Evolutionary conservation across 257 asterid genomes (phyloP).

Genomic region (Solanum paucissectum): DNA sequence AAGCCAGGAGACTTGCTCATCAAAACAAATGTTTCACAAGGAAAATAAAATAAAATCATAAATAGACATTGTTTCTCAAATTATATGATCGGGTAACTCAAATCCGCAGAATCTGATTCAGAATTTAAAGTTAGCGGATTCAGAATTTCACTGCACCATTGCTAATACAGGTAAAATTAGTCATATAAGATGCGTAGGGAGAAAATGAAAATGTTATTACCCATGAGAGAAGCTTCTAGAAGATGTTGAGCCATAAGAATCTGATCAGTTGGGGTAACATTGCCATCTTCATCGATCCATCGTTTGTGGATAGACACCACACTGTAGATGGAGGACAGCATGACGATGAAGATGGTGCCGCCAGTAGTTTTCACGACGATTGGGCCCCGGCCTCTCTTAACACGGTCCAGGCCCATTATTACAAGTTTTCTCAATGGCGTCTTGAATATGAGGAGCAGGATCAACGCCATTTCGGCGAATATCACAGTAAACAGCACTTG

Average conservation of each 20-base stretch:
- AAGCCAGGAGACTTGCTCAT: neutral
- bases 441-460: slow-evolving; percentile 67
- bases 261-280: slow-evolving; percentile 76
- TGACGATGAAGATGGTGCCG: slow-evolving; percentile 44
- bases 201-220: slow-evolving; percentile 18
- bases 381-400: slow-evolving; percentile 79
- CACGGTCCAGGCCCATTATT: slow-evolving; percentile 62
- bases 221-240: slow-evolving; percentile 91
- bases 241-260: slow-evolving; percentile 51
- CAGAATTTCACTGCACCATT: neutral
- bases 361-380: slow-evolving; percentile 52
- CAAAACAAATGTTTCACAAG: neutral
- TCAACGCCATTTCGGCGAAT: slow-evolving; percentile 63
- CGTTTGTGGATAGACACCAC: slow-evolving; percentile 47
- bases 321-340: slow-evolving; percentile 54
- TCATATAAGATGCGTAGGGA: neutral
- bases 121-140: neutral
- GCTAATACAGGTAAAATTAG: neutral
- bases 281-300: slow-evolving; percentile 61
- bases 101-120: neutral
- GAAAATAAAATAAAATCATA: neutral
- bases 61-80: neutral
- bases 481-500: slow-evolving; percentile 46
- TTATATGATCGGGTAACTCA: neutral
- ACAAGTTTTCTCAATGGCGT: slow-evolving; percentile 79